Percentiles rank a stretch among this genome's conserved stretches.
Evolutionary conservation across 345 rosid species (phyloP).

Genomic region (Turritis glabra): DNA sequence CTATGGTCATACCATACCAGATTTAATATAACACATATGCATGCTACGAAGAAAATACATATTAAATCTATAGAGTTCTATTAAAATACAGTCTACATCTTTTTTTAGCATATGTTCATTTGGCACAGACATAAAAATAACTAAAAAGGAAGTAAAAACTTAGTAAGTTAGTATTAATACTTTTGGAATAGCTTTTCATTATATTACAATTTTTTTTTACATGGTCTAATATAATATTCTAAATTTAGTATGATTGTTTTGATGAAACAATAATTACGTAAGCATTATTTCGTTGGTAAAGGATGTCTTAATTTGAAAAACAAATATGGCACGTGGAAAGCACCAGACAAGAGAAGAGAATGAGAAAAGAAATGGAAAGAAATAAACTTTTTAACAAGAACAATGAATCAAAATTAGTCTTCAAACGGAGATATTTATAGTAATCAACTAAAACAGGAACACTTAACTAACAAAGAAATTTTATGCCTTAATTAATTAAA

Average conservation of each 20-base stretch:
- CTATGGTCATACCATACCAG: constrained; percentile 20
- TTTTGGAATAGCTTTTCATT: background rate
- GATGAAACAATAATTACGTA: background rate
- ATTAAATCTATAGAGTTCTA: background rate
- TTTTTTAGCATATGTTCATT: background rate
- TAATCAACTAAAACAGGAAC: background rate
- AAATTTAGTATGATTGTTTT: background rate
- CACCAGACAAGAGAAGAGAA: background rate
- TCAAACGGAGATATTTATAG: background rate
- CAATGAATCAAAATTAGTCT: background rate
- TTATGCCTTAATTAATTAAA: too few relatives aligned
- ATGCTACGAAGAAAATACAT: constrained; percentile 1
- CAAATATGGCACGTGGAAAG: background rate
- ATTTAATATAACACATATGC: constrained; percentile 19
- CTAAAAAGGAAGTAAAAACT: background rate
- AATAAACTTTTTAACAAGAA: background rate
- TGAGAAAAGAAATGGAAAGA: background rate
- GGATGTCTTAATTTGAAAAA: background rate
- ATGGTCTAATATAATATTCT: background rate
- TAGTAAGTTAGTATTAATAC: background rate
- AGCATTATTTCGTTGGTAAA: background rate
- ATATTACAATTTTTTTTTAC: background rate
- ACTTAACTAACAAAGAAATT: background rate
- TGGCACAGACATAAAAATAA: background rate
- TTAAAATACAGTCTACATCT: background rate